Base-by-base conservation (phyloP, 352 stramenopile genomes). In the Globisporangium barbulae region DNA sequence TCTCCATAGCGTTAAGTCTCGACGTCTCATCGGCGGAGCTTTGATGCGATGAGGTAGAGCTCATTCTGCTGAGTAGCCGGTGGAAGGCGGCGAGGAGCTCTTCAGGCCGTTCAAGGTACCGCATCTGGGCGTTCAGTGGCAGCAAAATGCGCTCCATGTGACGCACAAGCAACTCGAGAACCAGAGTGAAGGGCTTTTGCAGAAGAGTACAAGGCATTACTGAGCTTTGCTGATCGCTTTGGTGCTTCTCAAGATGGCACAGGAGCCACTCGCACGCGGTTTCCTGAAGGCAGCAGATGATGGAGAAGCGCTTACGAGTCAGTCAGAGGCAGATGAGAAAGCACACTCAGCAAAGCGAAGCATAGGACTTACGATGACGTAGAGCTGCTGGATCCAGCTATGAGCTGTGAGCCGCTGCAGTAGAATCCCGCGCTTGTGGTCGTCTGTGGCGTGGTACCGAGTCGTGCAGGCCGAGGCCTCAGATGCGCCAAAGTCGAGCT, bases 341-440 rank as follows among this genome's bases (percentile, higher is more conserved):
- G 9, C 9, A 45, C 9, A 22, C 10, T 7, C 5, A 37, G 13
- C n/a, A 15, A 22, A 41, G 22, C 21, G 4, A 37, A 22, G 7
- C 7, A 35, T 53, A 28, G 5, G 15, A 30, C 69, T 30, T 69
- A 78, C 73, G 13, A 78, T 49, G 30, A 50, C 59, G 48, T 69
- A 76, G 9, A 81, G 65, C 31, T 67, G 59, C 48, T 73, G 65
- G 19, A 72, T 57, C 39, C 56, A 56, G 9, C 60, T 69, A 55
- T 73, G 50, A 12, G 7, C 1, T 22, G 63, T 45, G 7, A 78
- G 65, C 12, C 63, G 61, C 21, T 53, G 45, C 28, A 52, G 47
- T 13, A 68, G 25, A 6, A 22, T 21, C 6, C 53, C 50, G 22
- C 19, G 21, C 39, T 30, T 42, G 48, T 60, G 47, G 28, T 68